phyloP scores from a whole-genome alignment of 257 asterid species.

The Salvia splendens region DNA sequence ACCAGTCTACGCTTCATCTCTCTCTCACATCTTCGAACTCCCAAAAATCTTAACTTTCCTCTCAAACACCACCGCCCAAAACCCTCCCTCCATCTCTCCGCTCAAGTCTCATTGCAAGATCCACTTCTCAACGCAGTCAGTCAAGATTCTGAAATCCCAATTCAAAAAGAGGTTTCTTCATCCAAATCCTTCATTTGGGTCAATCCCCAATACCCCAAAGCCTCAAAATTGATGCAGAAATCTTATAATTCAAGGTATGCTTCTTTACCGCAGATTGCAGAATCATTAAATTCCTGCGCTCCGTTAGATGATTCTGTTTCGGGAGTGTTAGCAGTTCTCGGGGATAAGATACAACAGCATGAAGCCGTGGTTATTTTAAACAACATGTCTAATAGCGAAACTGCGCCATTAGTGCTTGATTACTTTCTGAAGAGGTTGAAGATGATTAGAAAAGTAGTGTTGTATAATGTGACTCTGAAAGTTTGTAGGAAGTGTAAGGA shows the following conservation, averaged over 20 bases:
- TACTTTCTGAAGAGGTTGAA: conserved; percentile 50
- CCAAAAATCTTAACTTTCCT: conserved; percentile 34
- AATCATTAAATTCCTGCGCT: conserved; percentile 56
- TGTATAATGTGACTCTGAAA: conserved; percentile 82
- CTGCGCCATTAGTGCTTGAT: conserved; percentile 52
- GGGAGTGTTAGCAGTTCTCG: conserved; percentile 40
- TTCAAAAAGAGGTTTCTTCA: conserved; percentile 34
- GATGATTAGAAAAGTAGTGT: conserved; percentile 45
- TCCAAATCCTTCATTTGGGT: conserved; percentile 69
- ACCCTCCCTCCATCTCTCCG: conserved; percentile 23
- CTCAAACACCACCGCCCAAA: conserved; percentile 38
- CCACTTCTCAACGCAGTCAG: conserved; percentile 28
- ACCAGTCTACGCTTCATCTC: conserved; percentile 49
- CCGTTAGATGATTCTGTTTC: conserved; percentile 48
- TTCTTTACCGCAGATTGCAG: conserved; percentile 54
- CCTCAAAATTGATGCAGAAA: conserved; percentile 50
- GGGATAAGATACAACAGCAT: conserved; percentile 50
- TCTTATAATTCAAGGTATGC: conserved; percentile 66
- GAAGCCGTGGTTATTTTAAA: conserved; percentile 72
- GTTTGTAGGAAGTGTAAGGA: conserved; percentile 70
- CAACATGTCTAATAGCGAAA: conserved; percentile 65
- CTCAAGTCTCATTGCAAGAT: conserved; percentile 48
- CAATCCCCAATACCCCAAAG: conserved; percentile 74
- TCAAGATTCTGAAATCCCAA: conserved; percentile 36
- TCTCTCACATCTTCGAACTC: conserved; percentile 37